These are phyloP conservation scores for Fraxinus albicans DNA, from an alignment of 305 asterid genomes.

Conservation along the genomic window DNA sequence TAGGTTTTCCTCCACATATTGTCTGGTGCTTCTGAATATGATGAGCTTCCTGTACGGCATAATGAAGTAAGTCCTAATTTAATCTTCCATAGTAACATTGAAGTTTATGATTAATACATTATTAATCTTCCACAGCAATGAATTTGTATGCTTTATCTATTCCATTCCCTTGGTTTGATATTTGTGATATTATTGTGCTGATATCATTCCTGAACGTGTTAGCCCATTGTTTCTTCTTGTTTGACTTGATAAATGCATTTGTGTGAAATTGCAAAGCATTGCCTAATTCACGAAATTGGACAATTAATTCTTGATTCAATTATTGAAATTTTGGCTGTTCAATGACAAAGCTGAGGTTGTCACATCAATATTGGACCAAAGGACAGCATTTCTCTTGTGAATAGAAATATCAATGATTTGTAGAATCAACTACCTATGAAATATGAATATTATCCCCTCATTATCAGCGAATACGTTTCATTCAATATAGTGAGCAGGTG, in stretches of 20 bases:
- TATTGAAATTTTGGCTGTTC: not conserved
- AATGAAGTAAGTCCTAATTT: constrained; percentile 73
- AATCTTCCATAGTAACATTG: not conserved
- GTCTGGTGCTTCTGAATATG: constrained; percentile 95
- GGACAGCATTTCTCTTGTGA: constrained; percentile 1
- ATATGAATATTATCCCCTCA: not conserved
- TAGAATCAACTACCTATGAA: constrained; percentile 2
- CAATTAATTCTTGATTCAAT: not conserved
- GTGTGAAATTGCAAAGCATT: constrained; percentile 6
- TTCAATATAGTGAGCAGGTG: not conserved
- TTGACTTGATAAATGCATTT: constrained; percentile 17
- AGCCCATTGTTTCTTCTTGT: constrained; percentile 1
- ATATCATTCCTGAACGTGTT: constrained; percentile 5
- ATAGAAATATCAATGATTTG: not conserved
- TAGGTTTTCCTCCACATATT: constrained; percentile 88
- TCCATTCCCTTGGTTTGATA: not conserved
- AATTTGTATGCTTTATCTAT: not conserved
- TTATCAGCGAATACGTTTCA: not conserved
- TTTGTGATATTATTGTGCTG: constrained; percentile 4
- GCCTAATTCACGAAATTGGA: constrained; percentile 7
- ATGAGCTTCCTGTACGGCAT: constrained; percentile 99
- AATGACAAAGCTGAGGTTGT: constrained; percentile 16
- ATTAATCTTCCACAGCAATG: not conserved
- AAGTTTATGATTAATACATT: not conserved
- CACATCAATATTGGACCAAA: constrained; percentile 11